Percentiles rank a stretch among this genome's conserved stretches.
Evolutionary conservation across 371 early-diverging fungal species (phyloP).

Genomic region (Dichotomocladium elegans): DNA sequence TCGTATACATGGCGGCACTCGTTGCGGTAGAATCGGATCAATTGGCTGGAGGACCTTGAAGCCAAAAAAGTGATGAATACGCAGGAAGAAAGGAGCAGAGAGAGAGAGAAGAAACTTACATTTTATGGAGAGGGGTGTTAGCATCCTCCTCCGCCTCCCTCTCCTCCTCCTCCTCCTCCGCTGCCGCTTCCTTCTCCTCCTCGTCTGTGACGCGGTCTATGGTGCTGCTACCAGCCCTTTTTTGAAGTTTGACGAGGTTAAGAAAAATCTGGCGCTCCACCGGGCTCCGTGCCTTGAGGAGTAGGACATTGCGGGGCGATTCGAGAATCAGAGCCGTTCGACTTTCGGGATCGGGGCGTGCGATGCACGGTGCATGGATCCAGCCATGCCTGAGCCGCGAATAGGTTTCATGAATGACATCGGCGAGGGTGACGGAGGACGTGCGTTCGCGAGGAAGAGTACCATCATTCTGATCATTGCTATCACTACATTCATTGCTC

Average conservation of each 20-base stretch:
- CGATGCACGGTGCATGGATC: conserved; percentile 6
- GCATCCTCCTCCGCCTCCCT: no score
- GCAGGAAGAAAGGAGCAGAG: no score
- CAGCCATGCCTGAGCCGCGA: background rate
- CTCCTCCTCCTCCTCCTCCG: no score
- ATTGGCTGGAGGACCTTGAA: background rate
- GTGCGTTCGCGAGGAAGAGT: no score
- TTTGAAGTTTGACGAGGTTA: conserved; percentile 2
- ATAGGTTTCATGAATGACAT: background rate
- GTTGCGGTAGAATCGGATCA: background rate
- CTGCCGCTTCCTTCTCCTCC: no score
- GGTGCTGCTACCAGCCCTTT: background rate
- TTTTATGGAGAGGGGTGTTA: no score
- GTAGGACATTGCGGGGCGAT: background rate
- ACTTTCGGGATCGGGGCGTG: background rate
- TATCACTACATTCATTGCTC: background rate
- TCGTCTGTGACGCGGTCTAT: background rate
- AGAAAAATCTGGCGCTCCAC: conserved; percentile 6
- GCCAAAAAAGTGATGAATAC: background rate
- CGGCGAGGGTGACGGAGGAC: background rate
- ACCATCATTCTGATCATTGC: background rate
- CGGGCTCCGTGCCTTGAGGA: background rate
- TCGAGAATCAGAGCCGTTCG: background rate
- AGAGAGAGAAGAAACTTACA: no score
- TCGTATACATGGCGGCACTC: background rate